A percentile compares a stretch with the other conserved stretches of the same genome.
These are phyloP conservation scores for Saturnispora sanitii DNA, from an alignment of 805 yeast genomes.

Conservation along the genomic window DNA sequence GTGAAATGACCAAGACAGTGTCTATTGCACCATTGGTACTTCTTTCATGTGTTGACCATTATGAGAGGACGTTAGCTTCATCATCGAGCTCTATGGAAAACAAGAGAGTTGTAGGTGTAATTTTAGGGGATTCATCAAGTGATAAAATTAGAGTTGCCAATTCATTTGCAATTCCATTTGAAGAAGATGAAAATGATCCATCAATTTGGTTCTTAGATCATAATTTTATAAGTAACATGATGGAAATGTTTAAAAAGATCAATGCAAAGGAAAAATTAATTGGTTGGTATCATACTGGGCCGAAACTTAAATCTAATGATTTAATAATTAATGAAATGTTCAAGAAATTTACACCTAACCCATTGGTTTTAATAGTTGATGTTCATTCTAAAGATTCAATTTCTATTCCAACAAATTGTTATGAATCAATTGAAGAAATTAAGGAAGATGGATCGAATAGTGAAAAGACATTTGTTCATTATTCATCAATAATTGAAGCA, in stretches of 20 bases:
- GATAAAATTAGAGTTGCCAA: constrained; percentile 66
- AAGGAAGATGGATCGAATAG: constrained; percentile 93
- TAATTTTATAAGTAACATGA: constrained; percentile 91
- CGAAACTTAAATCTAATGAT: constrained; percentile 80
- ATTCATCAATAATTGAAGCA: constrained; percentile 88
- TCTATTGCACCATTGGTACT: constrained; percentile 93
- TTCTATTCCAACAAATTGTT: constrained; percentile 94
- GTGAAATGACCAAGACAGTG: constrained; percentile 39
- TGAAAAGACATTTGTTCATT: constrained; percentile 85
- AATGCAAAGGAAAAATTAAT: constrained; percentile 92
- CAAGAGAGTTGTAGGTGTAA: constrained; percentile 88
- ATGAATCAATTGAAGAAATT: constrained; percentile 86
- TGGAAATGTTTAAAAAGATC: constrained; percentile 94
- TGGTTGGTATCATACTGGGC: constrained; percentile 99
- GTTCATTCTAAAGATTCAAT: constrained; percentile 69
- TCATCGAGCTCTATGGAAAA: constrained; percentile 25
- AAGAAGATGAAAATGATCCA: constrained; percentile 87
- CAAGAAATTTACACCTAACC: constrained; percentile 71
- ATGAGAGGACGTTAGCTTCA: constrained; percentile 61
- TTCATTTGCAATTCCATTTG: constrained; percentile 95
- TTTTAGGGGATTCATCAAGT: constrained; percentile 58
- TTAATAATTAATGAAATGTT: constrained; percentile 84
- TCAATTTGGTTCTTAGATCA: constrained; percentile 96
- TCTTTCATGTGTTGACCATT: constrained; percentile 90
- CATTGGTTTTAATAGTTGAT: constrained; percentile 82